These are phyloP conservation scores for Pueraria montana DNA, from an alignment of 306 rosid species.

Conservation along the genomic window DNA sequence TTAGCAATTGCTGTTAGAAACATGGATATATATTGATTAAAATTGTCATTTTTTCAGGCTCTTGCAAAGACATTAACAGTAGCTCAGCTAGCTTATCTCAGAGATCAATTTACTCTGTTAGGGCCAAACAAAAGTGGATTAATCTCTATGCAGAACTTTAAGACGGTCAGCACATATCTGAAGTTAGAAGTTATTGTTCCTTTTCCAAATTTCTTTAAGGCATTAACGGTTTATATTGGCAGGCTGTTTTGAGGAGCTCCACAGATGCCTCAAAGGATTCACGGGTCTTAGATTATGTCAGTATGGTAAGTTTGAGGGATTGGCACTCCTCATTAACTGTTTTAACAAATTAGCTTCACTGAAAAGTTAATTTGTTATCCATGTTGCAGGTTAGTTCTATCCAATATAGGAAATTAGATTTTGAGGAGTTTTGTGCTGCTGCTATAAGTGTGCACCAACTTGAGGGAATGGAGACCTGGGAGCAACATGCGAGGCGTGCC, in stretches of 20 bases:
- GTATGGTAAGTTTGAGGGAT: slow-evolving; percentile 57
- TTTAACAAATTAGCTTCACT: not conserved
- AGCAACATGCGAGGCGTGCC: slow-evolving; percentile 84
- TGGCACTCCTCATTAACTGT: not conserved
- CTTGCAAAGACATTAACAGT: slow-evolving; percentile 77
- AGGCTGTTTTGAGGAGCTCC: slow-evolving; percentile 68
- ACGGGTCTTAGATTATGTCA: slow-evolving; percentile 65
- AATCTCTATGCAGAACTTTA: slow-evolving; percentile 84
- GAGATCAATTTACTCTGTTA: slow-evolving; percentile 68
- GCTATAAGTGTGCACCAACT: slow-evolving; percentile 88
- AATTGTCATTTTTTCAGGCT: slow-evolving; percentile 61
- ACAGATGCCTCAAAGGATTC: slow-evolving; percentile 85
- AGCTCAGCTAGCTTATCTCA: slow-evolving; percentile 69
- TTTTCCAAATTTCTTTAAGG: slow-evolving; percentile 28
- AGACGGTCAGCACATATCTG: slow-evolving; percentile 62
- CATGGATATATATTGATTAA: slow-evolving; percentile 19
- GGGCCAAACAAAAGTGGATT: slow-evolving; percentile 81
- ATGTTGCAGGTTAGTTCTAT: slow-evolving; percentile 76
- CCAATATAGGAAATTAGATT: slow-evolving; percentile 81
- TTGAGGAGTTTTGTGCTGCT: slow-evolving; percentile 93
- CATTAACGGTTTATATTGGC: slow-evolving; percentile 46
- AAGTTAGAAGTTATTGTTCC: not conserved
- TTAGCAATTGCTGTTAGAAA: slow-evolving; percentile 22
- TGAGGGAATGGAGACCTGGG: slow-evolving; percentile 86
- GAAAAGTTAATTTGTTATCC: not conserved